Base-by-base conservation (phyloP, 345 rosid species). In the Hibiscus mutabilis region DNA sequence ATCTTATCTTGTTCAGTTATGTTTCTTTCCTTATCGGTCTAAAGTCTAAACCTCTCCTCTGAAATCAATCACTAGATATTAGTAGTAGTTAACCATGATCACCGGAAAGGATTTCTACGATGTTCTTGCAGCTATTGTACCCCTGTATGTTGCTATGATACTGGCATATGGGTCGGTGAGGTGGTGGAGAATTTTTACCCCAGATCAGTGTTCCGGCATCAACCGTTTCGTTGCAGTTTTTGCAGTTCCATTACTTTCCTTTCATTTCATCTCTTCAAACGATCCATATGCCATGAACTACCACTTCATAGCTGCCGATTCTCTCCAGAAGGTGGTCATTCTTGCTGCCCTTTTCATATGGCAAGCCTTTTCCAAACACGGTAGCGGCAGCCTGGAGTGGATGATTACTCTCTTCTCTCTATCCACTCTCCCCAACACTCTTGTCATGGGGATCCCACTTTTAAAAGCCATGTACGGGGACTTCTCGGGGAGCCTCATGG, bases 131-230 rank as follows among this genome's bases (percentile, higher is more conserved):
- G 97, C 95, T 3, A 81, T 91, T 71, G 89, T 91, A 29, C 97
- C 97, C 19, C 79, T 91, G 19, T 91, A 91, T 46, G 92, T 91
- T 13, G 95, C 97, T 15, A 91, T 91, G 97, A 82, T 89, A 13
- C 66, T 91, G 8, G 97, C 97, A 60, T 91, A 91, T 56, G 97
- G 95, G 11, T 91, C 97, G 24, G 97, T 91, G 31, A 78, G 92
- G 44, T 91, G 97, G 97, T 91, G 97, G 97, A 89, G 86, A 64
- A 89, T 91, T 75, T 91, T 91, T 80, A 87, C 94, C 3, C 91
- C 94, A 9, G 90, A 87, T 75, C 97, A 91, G 60, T 91, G 97
- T 75, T 88, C 97, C 7, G 97, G 97, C 9, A 91, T 91, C 70
- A 88, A 91, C 83, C 89, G 97, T 29, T 91, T 91, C 22, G 97